Conservation (phyloP, 768 basidiomycete genomes). For the Tylopilus subfusipes region DNA sequence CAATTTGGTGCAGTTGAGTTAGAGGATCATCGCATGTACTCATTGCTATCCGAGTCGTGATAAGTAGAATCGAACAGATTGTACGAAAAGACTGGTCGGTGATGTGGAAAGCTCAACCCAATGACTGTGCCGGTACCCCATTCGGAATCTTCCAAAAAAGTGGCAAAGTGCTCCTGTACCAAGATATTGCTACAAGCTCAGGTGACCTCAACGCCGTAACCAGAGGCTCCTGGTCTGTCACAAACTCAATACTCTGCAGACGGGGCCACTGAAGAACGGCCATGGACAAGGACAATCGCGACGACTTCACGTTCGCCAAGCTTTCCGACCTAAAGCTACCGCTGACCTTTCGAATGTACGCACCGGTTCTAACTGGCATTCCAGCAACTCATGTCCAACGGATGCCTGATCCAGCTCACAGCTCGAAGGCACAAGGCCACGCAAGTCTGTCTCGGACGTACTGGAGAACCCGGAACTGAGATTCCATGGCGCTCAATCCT, state of each 20-base stretch:
- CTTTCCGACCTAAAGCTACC: slow-evolving; percentile 86
- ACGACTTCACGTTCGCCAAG: slow-evolving; percentile 92
- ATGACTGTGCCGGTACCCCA: too few species aligned
- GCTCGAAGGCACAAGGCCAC: slow-evolving; percentile 77
- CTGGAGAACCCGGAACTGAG: slow-evolving; percentile 78
- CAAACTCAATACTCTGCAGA: neutral
- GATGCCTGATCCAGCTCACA: slow-evolving; percentile 55
- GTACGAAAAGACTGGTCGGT: neutral
- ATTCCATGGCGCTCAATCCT: slow-evolving; percentile 79
- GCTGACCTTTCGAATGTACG: slow-evolving; percentile 81
- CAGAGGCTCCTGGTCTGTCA: neutral
- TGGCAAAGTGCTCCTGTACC: neutral
- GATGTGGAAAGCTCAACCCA: too few species aligned
- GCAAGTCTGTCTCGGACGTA: slow-evolving; percentile 70
- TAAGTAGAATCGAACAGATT: neutral
- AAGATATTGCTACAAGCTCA: neutral
- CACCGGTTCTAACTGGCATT: neutral
- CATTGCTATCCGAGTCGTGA: slow-evolving; percentile 1
- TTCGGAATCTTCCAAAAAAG: neutral
- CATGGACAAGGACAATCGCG: slow-evolving; percentile 65
- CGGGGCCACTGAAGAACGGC: neutral
- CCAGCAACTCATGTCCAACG: neutral
- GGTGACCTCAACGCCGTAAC: neutral
- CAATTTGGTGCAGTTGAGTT: slow-evolving; percentile 23
- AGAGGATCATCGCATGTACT: slow-evolving; percentile 18